Evolutionary conservation across 1,139 yeast species (phyloP).

Genomic region (Sugiyamaella novakii): DNA sequence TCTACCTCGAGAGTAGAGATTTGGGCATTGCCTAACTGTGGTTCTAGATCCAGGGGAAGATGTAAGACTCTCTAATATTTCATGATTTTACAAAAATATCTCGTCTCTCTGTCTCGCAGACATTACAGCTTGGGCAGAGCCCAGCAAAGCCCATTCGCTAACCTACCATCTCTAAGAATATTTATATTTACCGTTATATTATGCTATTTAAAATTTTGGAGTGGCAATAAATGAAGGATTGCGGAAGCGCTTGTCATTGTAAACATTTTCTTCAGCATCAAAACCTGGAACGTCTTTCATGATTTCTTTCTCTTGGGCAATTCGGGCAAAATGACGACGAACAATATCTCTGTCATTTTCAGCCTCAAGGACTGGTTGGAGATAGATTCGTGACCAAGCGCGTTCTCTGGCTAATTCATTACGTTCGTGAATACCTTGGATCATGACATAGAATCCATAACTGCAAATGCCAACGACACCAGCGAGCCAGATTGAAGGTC

Average conservation of each 20-base stretch:
- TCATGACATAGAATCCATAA: conserved; percentile 71
- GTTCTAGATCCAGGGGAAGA: no score
- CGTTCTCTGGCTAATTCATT: conserved; percentile 74
- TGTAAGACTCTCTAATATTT: no score
- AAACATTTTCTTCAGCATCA: conserved; percentile 54
- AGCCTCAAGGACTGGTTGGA: conserved; percentile 76
- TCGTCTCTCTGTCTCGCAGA: no score
- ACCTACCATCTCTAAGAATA: no score
- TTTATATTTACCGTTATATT: conserved; percentile 9
- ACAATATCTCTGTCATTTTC: conserved; percentile 81
- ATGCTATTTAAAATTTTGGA: conserved; percentile 34
- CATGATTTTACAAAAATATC: no score
- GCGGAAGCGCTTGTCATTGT: conserved; percentile 48
- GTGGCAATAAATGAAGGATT: conserved; percentile 39
- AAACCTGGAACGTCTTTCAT: conserved; percentile 62
- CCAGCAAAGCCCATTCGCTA: no score
- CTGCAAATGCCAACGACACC: conserved; percentile 64
- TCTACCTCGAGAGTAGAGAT: no score
- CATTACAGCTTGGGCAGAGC: no score
- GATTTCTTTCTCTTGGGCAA: conserved; percentile 67
- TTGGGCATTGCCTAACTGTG: no score
- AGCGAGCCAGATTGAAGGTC: conserved; percentile 72
- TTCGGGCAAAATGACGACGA: conserved; percentile 68
- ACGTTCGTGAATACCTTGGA: conserved; percentile 72
- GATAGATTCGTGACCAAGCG: conserved; percentile 73